A percentile compares a stretch with the other conserved stretches of the same genome.
Evolutionary conservation across 306 rosid genomes (phyloP).

Genomic region (Astragalus glycyphyllos): DNA sequence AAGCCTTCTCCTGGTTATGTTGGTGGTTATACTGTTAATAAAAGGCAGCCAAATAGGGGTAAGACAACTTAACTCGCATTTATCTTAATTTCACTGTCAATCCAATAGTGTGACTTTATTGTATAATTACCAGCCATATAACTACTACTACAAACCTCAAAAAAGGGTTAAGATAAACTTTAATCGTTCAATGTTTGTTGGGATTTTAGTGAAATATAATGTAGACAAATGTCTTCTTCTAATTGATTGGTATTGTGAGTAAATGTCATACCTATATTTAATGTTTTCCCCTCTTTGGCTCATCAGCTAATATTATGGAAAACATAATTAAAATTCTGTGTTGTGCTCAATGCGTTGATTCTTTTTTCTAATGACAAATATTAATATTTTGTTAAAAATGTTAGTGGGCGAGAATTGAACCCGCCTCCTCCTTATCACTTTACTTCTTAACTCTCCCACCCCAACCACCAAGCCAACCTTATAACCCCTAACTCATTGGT

Average conservation of each 20-base stretch:
- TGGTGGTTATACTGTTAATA: conserved; percentile 94
- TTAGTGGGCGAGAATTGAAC: too few species aligned
- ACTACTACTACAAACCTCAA: conserved; percentile 11
- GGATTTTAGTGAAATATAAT: conserved; percentile 24
- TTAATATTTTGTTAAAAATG: too few species aligned
- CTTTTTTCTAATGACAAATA: too few species aligned
- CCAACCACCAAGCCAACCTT: too few species aligned
- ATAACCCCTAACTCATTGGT: neutral
- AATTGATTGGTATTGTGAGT: conserved; percentile 38
- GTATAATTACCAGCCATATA: neutral
- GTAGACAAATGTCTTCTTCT: conserved; percentile 17
- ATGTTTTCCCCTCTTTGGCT: neutral
- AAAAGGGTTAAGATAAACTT: neutral
- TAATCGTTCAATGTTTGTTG: conserved; percentile 14
- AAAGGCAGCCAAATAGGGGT: conserved; percentile 98
- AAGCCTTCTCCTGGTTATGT: conserved; percentile 86
- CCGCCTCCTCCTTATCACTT: too few species aligned
- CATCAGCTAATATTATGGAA: conserved; percentile 13
- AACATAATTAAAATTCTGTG: conserved; percentile 25
- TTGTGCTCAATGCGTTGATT: conserved; percentile 9
- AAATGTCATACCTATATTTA: conserved; percentile 23
- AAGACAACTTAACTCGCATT: conserved; percentile 49
- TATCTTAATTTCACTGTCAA: conserved; percentile 32
- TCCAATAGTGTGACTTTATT: conserved; percentile 24
- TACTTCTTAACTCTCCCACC: too few species aligned